These are phyloP conservation scores for Vanrija sp. DNA, from an alignment of 1,284 basidiomycete species.

Conservation along the genomic window DNA sequence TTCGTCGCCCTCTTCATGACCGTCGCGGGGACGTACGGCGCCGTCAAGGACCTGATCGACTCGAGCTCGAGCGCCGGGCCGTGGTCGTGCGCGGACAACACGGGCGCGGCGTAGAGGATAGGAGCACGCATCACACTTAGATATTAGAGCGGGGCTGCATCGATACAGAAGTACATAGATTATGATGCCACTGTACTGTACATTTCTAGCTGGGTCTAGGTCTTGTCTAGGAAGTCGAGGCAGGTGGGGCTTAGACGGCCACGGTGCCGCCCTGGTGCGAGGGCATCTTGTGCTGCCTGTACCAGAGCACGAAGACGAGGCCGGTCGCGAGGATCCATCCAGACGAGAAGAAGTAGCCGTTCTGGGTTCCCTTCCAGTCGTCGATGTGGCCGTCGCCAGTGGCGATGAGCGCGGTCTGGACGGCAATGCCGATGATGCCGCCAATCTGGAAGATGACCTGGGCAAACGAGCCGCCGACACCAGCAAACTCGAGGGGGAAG, in stretches of 20 bases:
- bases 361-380: constrained; percentile 32
- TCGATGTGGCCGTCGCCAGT: constrained; percentile 30
- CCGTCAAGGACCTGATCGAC: constrained; percentile 27
- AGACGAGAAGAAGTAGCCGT: constrained; percentile 34
- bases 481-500: constrained; percentile 38
- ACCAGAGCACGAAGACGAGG: constrained; percentile 30
- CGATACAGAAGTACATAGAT: no score
- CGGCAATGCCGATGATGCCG: constrained; percentile 43
- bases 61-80: constrained; percentile 20
- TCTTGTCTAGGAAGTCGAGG: no score
- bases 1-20: constrained; percentile 20
- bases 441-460: constrained; percentile 47
- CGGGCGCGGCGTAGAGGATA: constrained; percentile 12
- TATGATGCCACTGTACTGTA: no score
- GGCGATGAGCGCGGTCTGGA: constrained; percentile 38
- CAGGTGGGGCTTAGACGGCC: constrained; percentile 12
- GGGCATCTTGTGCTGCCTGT: constrained; percentile 34
- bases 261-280: constrained; percentile 7
- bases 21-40: constrained; percentile 34
- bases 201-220: no score
- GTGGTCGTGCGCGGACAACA: constrained; percentile 41
- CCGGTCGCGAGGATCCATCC: constrained; percentile 32
- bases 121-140: no score
- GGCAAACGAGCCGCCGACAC: constrained; percentile 38
- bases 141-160: no score